These are phyloP conservation scores for Aspergillus melleus DNA, from an alignment of 2,329 filamentous ascomycete species.

Conservation along the genomic window DNA sequence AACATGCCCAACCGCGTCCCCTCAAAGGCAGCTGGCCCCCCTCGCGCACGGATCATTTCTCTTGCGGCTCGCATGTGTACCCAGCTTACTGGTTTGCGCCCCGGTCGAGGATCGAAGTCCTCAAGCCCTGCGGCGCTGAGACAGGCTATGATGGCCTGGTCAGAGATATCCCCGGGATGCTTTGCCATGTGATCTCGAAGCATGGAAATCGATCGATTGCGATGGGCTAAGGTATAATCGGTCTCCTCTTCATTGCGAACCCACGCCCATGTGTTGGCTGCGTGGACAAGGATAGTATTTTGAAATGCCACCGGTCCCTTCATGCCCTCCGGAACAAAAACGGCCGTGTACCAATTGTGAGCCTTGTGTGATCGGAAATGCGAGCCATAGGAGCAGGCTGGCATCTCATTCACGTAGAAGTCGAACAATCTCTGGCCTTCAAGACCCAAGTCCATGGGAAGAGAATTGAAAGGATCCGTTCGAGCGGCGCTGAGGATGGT, in stretches of 20 bases:
- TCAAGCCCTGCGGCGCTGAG: slow-evolving; percentile 42
- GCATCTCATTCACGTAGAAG: slow-evolving; percentile 44
- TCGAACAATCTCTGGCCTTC: slow-evolving; percentile 38
- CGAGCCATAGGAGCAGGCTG: slow-evolving; percentile 40
- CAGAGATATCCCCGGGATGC: slow-evolving; percentile 35
- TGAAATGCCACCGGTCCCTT: slow-evolving; percentile 40
- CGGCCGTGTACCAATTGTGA: slow-evolving; percentile 40
- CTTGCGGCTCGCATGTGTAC: slow-evolving; percentile 42
- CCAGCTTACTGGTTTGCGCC: slow-evolving; percentile 39
- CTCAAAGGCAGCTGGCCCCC: slow-evolving; percentile 37
- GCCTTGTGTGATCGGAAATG: slow-evolving; percentile 34
- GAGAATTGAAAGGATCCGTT: slow-evolving; percentile 39
- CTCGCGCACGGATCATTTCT: slow-evolving; percentile 39
- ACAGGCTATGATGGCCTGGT: slow-evolving; percentile 41
- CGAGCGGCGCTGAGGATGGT: slow-evolving; percentile 37
- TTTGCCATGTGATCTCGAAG: slow-evolving; percentile 33
- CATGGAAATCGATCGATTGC: slow-evolving; percentile 34
- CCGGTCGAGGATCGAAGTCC: slow-evolving; percentile 41
- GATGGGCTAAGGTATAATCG: slow-evolving; percentile 30
- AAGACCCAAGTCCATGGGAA: slow-evolving; percentile 33
- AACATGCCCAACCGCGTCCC: slow-evolving; percentile 41
- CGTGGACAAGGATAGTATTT: slow-evolving; percentile 41
- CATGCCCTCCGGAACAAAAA: slow-evolving; percentile 44
- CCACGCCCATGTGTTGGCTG: slow-evolving; percentile 41
- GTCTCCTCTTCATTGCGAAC: slow-evolving; percentile 36